Evolutionary conservation across 1,139 yeast species (phyloP).

Genomic region (Candida sanyaensis): DNA sequence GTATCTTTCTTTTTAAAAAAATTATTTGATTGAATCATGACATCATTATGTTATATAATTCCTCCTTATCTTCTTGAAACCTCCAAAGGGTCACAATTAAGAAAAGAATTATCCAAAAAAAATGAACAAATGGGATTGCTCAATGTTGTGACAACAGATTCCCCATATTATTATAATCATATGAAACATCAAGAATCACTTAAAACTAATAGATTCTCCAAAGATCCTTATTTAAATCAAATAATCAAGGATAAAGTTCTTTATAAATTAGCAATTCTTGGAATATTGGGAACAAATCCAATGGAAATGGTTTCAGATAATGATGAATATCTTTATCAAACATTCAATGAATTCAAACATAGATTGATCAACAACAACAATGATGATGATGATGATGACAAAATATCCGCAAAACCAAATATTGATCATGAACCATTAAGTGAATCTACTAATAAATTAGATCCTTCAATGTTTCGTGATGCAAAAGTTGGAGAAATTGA

Average conservation of each 20-base stretch:
- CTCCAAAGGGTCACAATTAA: slow-evolving; percentile 36
- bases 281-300: slow-evolving; percentile 40
- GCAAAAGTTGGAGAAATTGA: slow-evolving; percentile 26
- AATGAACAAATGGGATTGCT: slow-evolving; percentile 28
- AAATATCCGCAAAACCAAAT: slow-evolving; percentile 2
- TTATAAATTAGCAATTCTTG: slow-evolving; percentile 39
- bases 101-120: slow-evolving; percentile 23
- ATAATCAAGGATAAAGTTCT: slow-evolving; percentile 37
- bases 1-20: too few relatives aligned
- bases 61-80: slow-evolving; percentile 49
- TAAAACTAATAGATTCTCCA: slow-evolving; percentile 23
- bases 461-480: slow-evolving; percentile 17
- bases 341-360: slow-evolving; percentile 34
- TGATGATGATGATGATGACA: slow-evolving; percentile 10
- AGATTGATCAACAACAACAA: slow-evolving; percentile 19
- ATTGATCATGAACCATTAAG: slow-evolving; percentile 2
- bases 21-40: background rate
- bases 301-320: slow-evolving; percentile 21
- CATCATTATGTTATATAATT: slow-evolving; percentile 30
- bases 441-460: slow-evolving; percentile 4
- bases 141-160: slow-evolving; percentile 30
- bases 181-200: slow-evolving; percentile 3
- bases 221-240: slow-evolving; percentile 31
- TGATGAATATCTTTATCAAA: slow-evolving; percentile 32
- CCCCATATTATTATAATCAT: slow-evolving; percentile 23